phyloP scores from a whole-genome alignment of 169 alveolate genomes.

The Eimeria sp. region DNA sequence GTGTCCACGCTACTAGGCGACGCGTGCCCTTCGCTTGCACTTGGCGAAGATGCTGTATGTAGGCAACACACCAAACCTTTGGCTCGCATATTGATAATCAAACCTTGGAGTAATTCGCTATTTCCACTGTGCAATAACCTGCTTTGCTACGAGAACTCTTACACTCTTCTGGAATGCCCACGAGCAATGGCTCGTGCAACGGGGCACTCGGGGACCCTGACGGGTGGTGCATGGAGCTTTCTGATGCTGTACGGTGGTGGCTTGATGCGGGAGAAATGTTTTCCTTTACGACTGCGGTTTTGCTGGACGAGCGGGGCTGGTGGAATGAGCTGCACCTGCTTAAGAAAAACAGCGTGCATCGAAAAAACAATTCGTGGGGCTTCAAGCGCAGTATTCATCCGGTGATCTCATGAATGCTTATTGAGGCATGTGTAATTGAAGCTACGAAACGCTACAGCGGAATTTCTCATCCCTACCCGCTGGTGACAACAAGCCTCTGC shows the following conservation, averaged over 20 bases:
- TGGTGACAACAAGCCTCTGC: slow-evolving; percentile 44
- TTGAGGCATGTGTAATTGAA: not conserved
- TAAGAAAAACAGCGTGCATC: not conserved
- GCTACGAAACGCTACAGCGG: not conserved
- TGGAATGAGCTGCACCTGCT: slow-evolving; percentile 4
- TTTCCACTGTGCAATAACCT: not conserved
- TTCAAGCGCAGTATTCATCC: not conserved
- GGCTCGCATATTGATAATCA: not conserved
- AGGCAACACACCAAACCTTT: not conserved
- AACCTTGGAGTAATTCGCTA: not conserved
- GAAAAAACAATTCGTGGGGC: not conserved
- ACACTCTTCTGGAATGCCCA: slow-evolving; percentile 60
- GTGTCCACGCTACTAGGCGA: slow-evolving; percentile 27
- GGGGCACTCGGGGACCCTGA: slow-evolving; percentile 44
- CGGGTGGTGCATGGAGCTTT: slow-evolving; percentile 12
- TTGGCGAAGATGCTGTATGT: slow-evolving; percentile 22
- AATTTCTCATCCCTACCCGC: slow-evolving; percentile 29
- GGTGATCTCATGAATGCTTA: not conserved
- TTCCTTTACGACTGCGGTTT: not conserved
- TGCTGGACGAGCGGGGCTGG: not conserved
- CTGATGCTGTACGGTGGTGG: slow-evolving; percentile 9
- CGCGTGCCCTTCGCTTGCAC: slow-evolving; percentile 28
- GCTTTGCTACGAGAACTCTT: not conserved
- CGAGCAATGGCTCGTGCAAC: slow-evolving; percentile 61
- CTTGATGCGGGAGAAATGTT: not conserved